Evolutionary conservation across 345 rosid genomes (phyloP), one percentile per base, ranked within the genome.

Genomic region (Brassica juncea): DNA sequence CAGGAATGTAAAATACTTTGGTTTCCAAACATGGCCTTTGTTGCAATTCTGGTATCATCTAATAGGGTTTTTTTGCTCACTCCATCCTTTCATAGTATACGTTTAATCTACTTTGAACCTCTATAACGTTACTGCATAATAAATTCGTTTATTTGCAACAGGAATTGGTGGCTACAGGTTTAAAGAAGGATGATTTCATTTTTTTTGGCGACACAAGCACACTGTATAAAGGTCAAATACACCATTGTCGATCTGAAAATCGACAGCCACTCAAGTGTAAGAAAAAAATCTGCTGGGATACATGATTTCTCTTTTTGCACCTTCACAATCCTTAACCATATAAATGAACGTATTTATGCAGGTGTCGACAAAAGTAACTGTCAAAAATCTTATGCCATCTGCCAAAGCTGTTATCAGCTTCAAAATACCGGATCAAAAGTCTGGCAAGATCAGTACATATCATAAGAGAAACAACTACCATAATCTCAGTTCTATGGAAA

Each of bases 371-470:
- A 92, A 88, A 84, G 88, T 92, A 68, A 92, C 90, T 71, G 68
- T 90, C 47, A 84, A 80, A 82, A 90, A 88, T 75, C 69, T 87
- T 42, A 71, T 89, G 73, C 92, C 92, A 28, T 80, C 82, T 72
- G 85, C 91, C 59, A 91, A 86, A 81, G 87, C 84, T 67, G 84
- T 85, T 42, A 71, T 88, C 64, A 88, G 94, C 87, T 93, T 91
- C 82, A 85, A 74, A 74, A 82, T 89, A 70, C 98, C 98, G 42
- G 94, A 93, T 86, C 93, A 93, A 80, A 91, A 86, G 86, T 93
- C 94, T 82, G 94, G 98, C 87, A 91, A 91, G 97, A 97, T 93
- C 75, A 80, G 93, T 87, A 77, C 25, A 23, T 23, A 23, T 23
- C 86, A 68, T 68, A 35, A 10, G 34, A 54, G 47, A 67, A 62